Base-by-base conservation (phyloP, 2,329 filamentous ascomycete genomes). In the Coniochaeta sp. region DNA sequence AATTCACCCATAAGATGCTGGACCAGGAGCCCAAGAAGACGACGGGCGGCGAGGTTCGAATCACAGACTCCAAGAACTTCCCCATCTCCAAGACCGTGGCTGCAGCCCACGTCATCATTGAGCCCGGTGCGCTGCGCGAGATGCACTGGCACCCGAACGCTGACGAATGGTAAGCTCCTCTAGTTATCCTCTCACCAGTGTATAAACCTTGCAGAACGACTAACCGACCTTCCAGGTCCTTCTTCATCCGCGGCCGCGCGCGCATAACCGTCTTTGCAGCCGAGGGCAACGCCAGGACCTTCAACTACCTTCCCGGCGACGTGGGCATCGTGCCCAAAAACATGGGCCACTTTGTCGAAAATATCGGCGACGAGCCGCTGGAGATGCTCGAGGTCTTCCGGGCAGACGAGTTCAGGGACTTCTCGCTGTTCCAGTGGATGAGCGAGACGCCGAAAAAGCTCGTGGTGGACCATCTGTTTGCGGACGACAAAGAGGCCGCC, bases 61-160 rank as follows among this genome's bases (percentile, higher is more conserved):
- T 93, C 70, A 81, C 88, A 6, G 89, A 93, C 71, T 89, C 88
- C n/a, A 81, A 77, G 33, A 91, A 89, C 72, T 93, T 93, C 70
- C 84, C 85, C 33, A 81, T 91, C 62, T 89, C 89, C 54, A 86
- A 84, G 71, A 89, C 86, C 0, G 82, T 92, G 22, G 88, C 89
- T 0, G 89, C 89, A 0, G 89, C 88, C 1, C 82, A 91, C 67
- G 81, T 90, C 19, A 82, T 82, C 40, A 89, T 93, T 62, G 77
- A 88, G 64, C 89, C 89, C 0, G 88, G 88, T 16, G 88, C 87
- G 0, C 77, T 92, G 69, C 82, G 89, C 11, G 89, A 91, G 74
- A 91, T 93, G 80, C 89, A 93, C 76, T 93, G 89, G 89, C 89
- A 93, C 69, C 88, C 89, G 0, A 86, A 84, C 52, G 88, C 88